Evolutionary conservation across 257 asterid species (phyloP).

Genomic region (Petunia axillaris): DNA sequence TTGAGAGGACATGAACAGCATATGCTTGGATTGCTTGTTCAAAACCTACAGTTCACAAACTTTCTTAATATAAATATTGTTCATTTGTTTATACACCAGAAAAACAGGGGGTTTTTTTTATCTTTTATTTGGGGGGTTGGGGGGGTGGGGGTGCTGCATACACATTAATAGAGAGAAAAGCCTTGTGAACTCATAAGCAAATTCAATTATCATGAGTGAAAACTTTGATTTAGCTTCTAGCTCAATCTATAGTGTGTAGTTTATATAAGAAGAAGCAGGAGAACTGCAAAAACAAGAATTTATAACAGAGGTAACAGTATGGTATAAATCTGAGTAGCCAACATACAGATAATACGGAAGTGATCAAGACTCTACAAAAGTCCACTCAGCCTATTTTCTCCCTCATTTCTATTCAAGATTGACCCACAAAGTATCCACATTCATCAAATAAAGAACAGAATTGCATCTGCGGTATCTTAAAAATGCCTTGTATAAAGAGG

Average conservation of each 20-base stretch:
- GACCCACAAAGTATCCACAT: background rate
- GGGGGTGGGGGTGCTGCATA: too few relatives aligned
- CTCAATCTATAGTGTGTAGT: background rate
- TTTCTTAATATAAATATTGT: slow-evolving; percentile 19
- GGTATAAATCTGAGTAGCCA: background rate
- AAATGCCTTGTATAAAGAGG: background rate
- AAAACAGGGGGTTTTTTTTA: background rate
- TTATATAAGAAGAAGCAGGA: background rate
- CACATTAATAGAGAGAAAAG: background rate
- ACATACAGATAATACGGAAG: background rate
- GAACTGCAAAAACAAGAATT: background rate
- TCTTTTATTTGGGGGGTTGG: too few relatives aligned
- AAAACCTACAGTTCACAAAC: slow-evolving; percentile 54
- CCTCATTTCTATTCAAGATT: background rate
- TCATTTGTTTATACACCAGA: background rate
- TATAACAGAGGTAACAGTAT: background rate
- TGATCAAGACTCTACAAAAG: background rate
- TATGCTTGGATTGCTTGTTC: slow-evolving; percentile 89
- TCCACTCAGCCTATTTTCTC: background rate
- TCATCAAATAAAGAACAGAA: background rate
- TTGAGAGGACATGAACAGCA: slow-evolving; percentile 77
- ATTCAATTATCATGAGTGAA: background rate
- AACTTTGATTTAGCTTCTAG: background rate
- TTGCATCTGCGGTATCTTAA: background rate
- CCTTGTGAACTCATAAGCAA: background rate